phyloP scores from a whole-genome alignment of 2,329 filamentous ascomycete genomes.

The Magnaporthales sp. region DNA sequence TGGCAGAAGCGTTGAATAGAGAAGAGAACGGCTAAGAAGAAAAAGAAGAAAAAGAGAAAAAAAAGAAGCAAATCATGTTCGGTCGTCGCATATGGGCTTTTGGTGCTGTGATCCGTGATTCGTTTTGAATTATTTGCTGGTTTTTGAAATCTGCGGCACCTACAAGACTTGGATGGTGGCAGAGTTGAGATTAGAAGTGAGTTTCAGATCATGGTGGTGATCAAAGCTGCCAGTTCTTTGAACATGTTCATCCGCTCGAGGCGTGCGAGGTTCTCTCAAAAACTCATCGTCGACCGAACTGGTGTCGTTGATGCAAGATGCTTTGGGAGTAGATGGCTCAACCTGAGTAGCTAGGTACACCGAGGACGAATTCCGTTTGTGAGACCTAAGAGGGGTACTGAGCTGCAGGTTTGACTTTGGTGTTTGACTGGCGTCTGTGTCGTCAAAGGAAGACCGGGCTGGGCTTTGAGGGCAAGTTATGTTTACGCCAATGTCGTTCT shows the following conservation, averaged over 20 bases:
- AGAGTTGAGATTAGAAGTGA: slow-evolving; percentile 5
- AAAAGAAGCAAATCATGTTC: background rate
- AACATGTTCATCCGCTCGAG: slow-evolving; percentile 8
- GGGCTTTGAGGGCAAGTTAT: slow-evolving; percentile 42
- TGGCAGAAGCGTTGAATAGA: background rate
- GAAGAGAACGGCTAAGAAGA: background rate
- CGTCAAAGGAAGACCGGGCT: slow-evolving; percentile 37
- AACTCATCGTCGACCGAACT: slow-evolving; percentile 12
- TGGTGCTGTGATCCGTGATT: background rate
- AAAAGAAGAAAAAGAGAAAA: background rate
- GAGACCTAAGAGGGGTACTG: background rate
- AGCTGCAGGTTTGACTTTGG: background rate
- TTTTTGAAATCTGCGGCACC: background rate
- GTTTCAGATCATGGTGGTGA: slow-evolving; percentile 1
- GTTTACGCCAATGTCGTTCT: slow-evolving; percentile 50
- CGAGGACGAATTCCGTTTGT: slow-evolving; percentile 7
- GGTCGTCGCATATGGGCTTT: background rate
- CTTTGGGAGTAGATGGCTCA: background rate
- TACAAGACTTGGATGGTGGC: slow-evolving; percentile 8
- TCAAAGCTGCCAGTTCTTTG: background rate
- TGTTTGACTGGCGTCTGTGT: background rate
- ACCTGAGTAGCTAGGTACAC: slow-evolving; percentile 5
- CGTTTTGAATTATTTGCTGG: background rate
- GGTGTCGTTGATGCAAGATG: slow-evolving; percentile 4
- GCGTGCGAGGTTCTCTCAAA: slow-evolving; percentile 11